These are phyloP conservation scores for Sideroxylon spinosum DNA, from an alignment of 179 eudicot genomes.

Conservation along the genomic window DNA sequence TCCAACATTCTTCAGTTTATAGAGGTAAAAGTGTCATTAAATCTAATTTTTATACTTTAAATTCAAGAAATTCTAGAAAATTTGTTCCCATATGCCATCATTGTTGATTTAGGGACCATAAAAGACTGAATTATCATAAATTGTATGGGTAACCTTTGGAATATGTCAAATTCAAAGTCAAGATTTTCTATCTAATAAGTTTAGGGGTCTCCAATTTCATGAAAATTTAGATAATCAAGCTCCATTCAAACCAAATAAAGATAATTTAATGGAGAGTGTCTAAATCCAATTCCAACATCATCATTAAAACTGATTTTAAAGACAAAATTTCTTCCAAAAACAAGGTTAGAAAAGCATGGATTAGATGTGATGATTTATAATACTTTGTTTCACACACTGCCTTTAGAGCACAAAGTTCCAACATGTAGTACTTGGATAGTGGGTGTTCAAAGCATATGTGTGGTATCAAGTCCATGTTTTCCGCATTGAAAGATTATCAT, in stretches of 20 bases:
- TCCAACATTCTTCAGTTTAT: too few relatives aligned
- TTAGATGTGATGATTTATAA: neutral
- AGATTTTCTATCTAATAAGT: too few relatives aligned
- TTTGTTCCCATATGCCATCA: neutral
- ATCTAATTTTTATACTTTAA: too few relatives aligned
- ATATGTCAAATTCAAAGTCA: neutral
- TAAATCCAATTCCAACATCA: neutral
- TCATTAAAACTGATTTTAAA: too few relatives aligned
- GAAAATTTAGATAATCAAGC: too few relatives aligned
- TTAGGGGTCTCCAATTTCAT: too few relatives aligned
- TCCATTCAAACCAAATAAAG: too few relatives aligned
- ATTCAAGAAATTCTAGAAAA: too few relatives aligned
- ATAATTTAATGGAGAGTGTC: too few relatives aligned
- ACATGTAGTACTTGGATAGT: neutral
- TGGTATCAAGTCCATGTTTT: neutral
- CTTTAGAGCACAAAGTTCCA: neutral
- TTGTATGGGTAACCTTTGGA: neutral
- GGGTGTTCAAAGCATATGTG: neutral
- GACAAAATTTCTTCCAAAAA: too few relatives aligned
- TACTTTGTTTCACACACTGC: neutral
- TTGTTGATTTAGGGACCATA: neutral
- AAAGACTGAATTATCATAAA: neutral
- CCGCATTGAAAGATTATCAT: neutral
- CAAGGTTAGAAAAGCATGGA: neutral
- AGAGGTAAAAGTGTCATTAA: too few relatives aligned